Base-by-base conservation (phyloP, 148 eudicot species). In the Amaranthus hypochondriacus region DNA sequence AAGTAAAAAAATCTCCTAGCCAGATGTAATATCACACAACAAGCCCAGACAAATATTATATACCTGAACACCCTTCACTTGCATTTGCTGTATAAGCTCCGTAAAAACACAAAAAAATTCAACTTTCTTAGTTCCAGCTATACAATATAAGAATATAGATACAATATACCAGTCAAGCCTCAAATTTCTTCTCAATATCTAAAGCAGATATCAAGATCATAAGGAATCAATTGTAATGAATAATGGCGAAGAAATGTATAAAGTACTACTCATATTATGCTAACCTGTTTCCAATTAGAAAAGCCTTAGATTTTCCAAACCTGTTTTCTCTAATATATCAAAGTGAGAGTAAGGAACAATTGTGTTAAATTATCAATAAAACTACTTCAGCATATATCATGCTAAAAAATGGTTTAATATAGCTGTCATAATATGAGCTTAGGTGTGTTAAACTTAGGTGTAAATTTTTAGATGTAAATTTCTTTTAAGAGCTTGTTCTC, bases 61-160 rank as follows among this genome's bases (percentile, higher is more conserved):
- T 84, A 94, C 99, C 99, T 92, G 96, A 60, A 90, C 86, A 62
- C 96, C 96, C 88, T 96, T 92, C 73, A 96, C 99, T 87, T 92
- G 94, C 99, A 96, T 90, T 83, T 92, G 96, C 76, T 96, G 99
- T 80, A 96, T 87, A 73, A 96, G 97, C 81, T 96, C 99, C 0
- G 99, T 92, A 74, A 92, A 96, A 74, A 96, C 99, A 83, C 99
- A 97, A 92, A 89, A 89, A 62, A 83, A 76, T 64, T 44, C 62
- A 77, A 83, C 59, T 49, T 69, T 9, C 49, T 81, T 14, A 62
- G 54, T 52, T 72, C 51, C 18, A 70, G 13, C 83, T 71, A 56
- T 6, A 62, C 8, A 63, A 47, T 44, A 44, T 62, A 39, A 44
- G 48, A 5, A 63, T 28, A 66, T 28, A 28, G 39, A 28, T 28